Conservation (phyloP, 345 rosid species). For the Euphorbia tirucalli region DNA sequence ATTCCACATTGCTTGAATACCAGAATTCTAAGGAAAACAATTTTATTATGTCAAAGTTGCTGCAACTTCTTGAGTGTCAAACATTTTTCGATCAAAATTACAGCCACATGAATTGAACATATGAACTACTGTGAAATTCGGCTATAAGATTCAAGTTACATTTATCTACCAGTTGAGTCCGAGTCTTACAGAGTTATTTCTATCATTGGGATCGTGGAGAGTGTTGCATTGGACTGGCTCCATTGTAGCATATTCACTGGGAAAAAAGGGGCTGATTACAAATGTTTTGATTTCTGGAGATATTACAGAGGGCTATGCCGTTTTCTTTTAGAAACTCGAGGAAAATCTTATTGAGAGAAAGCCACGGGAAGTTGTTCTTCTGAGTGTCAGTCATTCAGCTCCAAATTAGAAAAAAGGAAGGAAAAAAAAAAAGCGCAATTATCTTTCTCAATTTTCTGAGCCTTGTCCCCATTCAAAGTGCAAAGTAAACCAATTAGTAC, state of each 20-base stretch:
- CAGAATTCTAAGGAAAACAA: neutral
- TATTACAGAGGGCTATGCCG: neutral
- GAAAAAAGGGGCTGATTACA: too few relatives aligned
- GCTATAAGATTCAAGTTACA: neutral
- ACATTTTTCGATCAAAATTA: neutral
- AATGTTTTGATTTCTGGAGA: neutral
- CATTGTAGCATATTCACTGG: too few relatives aligned
- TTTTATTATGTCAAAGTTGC: neutral
- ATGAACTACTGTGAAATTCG: neutral
- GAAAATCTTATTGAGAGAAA: neutral
- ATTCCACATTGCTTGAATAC: neutral
- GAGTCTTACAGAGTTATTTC: neutral
- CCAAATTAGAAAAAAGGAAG: too few relatives aligned
- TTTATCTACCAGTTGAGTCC: neutral
- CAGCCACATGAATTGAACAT: neutral
- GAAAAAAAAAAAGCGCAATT: neutral
- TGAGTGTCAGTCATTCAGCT: neutral
- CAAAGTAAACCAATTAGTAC: neutral
- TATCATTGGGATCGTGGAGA: neutral
- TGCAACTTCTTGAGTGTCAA: neutral
- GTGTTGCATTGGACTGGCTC: neutral
- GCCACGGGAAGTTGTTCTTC: neutral
- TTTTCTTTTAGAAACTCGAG: neutral
- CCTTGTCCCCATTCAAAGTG: neutral
- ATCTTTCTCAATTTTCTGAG: neutral